Conservation (phyloP, 2,329 filamentous ascomycete species). For the Cladosporium cucumerinum region DNA sequence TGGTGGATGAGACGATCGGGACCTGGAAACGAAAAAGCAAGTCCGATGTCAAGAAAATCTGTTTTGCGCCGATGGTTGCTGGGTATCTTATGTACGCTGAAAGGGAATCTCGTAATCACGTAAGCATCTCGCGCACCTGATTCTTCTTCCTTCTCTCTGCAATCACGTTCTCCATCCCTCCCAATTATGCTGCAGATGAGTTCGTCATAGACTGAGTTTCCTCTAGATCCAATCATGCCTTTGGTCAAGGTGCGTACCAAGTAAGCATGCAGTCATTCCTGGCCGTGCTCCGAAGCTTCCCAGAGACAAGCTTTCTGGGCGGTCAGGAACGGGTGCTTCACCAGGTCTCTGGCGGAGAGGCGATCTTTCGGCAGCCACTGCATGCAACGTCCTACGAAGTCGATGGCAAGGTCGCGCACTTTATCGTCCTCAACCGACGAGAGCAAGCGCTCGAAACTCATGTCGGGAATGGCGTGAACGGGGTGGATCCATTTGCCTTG, state of each 20-base stretch:
- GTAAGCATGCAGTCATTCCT: not conserved
- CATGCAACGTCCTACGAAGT: not conserved
- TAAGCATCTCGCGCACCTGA: not conserved
- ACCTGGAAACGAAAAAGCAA: not conserved
- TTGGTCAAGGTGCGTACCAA: not conserved
- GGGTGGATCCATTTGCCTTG: conserved; percentile 1
- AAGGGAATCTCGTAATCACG: not conserved
- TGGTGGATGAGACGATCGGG: not conserved
- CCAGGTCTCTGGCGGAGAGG: not conserved
- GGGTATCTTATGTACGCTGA: not conserved
- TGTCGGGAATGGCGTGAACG: not conserved
- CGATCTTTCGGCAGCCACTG: conserved; percentile 11
- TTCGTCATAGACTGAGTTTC: not conserved
- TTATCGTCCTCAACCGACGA: not conserved
- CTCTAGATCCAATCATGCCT: not conserved
- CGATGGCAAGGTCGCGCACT: not conserved
- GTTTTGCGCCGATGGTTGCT: not conserved
- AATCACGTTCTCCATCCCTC: not conserved
- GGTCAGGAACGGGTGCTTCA: conserved; percentile 1
- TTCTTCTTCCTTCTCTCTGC: not conserved
- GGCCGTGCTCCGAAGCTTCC: not conserved
- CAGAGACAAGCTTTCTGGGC: not conserved
- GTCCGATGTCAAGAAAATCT: not conserved
- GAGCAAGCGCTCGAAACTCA: not conserved
- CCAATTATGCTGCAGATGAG: not conserved